Evolutionary conservation across 176 grass and related monocot genomes (phyloP).

Genomic region (Pharus latifolius): DNA sequence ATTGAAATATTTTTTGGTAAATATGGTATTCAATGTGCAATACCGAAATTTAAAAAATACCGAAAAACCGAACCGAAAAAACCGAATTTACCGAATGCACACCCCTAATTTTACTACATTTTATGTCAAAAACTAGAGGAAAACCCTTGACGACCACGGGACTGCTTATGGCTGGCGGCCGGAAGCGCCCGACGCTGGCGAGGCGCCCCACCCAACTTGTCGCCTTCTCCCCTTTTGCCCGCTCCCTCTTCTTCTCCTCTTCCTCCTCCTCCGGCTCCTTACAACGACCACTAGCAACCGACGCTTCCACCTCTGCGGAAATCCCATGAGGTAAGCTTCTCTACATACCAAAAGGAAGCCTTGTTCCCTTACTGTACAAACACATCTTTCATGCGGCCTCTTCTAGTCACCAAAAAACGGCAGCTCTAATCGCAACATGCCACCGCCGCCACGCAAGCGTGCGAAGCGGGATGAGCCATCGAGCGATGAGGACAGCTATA

Average conservation of each 20-base stretch:
- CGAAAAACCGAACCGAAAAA: too few relatives aligned
- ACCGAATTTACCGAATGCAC: too few relatives aligned
- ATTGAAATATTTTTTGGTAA: too few relatives aligned
- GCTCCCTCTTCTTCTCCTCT: slow-evolving; percentile 38
- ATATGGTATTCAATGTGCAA: too few relatives aligned
- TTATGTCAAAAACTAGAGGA: too few relatives aligned
- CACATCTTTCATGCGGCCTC: background rate
- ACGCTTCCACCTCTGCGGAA: background rate
- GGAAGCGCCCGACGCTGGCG: slow-evolving; percentile 1
- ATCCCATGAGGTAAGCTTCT: background rate
- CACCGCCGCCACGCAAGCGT: slow-evolving; percentile 23
- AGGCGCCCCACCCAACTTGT: slow-evolving; percentile 25
- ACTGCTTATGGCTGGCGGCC: slow-evolving; percentile 10
- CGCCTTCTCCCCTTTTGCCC: slow-evolving; percentile 63
- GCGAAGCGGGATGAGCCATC: slow-evolving; percentile 18
- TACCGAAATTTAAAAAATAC: too few relatives aligned
- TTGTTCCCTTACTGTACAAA: background rate
- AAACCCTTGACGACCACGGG: too few relatives aligned
- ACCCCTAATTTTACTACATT: too few relatives aligned
- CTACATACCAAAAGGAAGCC: background rate
- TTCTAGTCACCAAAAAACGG: background rate
- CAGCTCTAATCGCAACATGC: background rate
- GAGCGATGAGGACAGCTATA: slow-evolving; percentile 15
- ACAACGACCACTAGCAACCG: background rate
- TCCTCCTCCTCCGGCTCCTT: background rate